Conservation (phyloP, 225 moss, liverwort and hornwort genomes). For the Sphagnum tenellum region DNA sequence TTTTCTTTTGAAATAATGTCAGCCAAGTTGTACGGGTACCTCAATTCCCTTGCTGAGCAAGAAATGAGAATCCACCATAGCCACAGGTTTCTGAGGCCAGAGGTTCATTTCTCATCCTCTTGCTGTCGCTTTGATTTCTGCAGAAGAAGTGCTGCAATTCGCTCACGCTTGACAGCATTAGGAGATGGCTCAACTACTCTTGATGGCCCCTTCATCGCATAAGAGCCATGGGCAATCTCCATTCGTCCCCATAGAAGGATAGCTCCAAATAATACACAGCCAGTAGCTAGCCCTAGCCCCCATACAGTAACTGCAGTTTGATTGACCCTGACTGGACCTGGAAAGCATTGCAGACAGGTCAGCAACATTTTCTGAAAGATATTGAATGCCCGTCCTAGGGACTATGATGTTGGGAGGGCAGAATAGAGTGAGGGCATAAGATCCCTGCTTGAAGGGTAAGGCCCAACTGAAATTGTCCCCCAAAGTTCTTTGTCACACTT, state of each 20-base stretch:
- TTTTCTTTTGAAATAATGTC: too few relatives aligned
- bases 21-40: too few relatives aligned
- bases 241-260: conserved; percentile 78
- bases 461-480: neutral
- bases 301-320: conserved; percentile 75
- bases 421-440: neutral
- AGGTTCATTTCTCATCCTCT: conserved; percentile 19
- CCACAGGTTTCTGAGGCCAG: neutral
- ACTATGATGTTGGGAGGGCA: neutral
- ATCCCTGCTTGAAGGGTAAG: neutral
- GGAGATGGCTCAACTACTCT: conserved; percentile 78
- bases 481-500: neutral
- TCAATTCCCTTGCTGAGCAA: too few relatives aligned
- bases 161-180: conserved; percentile 74
- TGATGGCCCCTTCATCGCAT: conserved; percentile 53
- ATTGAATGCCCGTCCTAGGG: neutral
- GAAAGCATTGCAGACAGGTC: neutral
- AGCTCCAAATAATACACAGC: conserved; percentile 82
- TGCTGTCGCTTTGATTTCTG: conserved; percentile 54
- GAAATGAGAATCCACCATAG: too few relatives aligned
- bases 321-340: conserved; percentile 52
- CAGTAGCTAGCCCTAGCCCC: conserved; percentile 84
- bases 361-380: neutral
- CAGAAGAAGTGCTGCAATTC: conserved; percentile 87
- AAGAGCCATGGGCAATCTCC: conserved; percentile 40